Evolutionary conservation across 2,329 filamentous ascomycete species (phyloP), one percentile per base, ranked within the genome.

Genomic region (Apiospora kogelbergensis): DNA sequence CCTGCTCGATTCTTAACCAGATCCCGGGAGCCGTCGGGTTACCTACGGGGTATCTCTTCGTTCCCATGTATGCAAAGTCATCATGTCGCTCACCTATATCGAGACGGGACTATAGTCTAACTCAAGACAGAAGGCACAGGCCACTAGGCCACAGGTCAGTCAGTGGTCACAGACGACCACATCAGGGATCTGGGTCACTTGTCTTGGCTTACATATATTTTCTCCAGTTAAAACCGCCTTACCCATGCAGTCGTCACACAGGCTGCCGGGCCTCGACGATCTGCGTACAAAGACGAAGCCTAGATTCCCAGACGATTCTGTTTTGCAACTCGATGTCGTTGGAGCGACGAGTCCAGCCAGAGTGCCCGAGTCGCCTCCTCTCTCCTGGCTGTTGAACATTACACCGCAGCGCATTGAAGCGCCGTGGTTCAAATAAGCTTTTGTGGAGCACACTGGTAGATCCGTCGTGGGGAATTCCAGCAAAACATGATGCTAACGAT

Each of bases 401-500:
- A 60, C 63, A 44, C 63, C 11, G 63, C 41, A 41, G 37, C n/a
- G 37, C 13, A 17, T 30, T 20, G 6, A 42, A 41, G 37, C 26
- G 63, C 37, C 63, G 63, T 26, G 37, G 63, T 65, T 65, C 63
- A 65, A 42, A 65, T 65, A 65, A 65, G 63, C 63, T 65, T 65
- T 65, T 65, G 63, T 65, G 63, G 63, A 33, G 63, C 41, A 65
- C 53, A 11, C 30, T 60, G 53, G 53, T 22, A 60, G 53, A 60
- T 37, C 53, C 53, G 53, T 57, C 53, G 53, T 60, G 53, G 53
- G 53, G 53, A 60, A 60, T 60, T 60, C 53, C 30, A 60, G 3
- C 53, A 37, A 33, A 33, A 7, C 7, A 26, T 17, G 46, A 53
- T 24, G 13, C 40, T 42, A 42, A 42, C 15, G 46, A 6, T 30